Percentiles rank a stretch among this genome's conserved stretches.
phyloP scores from a whole-genome alignment of 2,329 filamentous ascomycete genomes.

The Fusarium luffae region DNA sequence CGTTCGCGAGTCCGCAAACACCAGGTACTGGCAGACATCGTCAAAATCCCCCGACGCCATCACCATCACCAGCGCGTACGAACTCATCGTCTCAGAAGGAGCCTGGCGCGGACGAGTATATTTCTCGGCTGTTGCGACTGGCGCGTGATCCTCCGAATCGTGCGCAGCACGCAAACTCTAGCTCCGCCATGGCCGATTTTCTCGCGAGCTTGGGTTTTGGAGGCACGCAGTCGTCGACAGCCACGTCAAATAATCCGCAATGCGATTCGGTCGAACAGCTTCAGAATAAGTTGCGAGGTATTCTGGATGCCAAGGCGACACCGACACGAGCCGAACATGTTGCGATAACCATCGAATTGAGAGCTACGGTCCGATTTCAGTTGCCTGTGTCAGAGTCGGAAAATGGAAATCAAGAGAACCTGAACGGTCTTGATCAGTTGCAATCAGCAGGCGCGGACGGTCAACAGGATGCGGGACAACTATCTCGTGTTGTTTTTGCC shows the following conservation, averaged over 20 bases:
- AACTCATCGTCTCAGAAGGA: slow-evolving; percentile 30
- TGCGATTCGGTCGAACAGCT: slow-evolving; percentile 58
- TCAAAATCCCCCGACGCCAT: neutral
- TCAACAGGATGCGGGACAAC: slow-evolving; percentile 30
- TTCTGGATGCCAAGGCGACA: slow-evolving; percentile 57
- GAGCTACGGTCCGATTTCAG: slow-evolving; percentile 57
- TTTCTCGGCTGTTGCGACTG: slow-evolving; percentile 31
- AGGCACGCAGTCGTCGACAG: slow-evolving; percentile 35
- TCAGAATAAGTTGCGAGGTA: slow-evolving; percentile 55
- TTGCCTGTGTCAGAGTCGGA: slow-evolving; percentile 54
- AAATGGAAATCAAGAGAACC: slow-evolving; percentile 48
- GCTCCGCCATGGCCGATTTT: slow-evolving; percentile 52
- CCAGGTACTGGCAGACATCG: neutral
- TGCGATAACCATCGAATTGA: slow-evolving; percentile 59
- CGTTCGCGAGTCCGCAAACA: slow-evolving; percentile 29
- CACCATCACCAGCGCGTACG: slow-evolving; percentile 8
- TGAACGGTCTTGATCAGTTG: slow-evolving; percentile 51
- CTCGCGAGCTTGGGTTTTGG: slow-evolving; percentile 52
- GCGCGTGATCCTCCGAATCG: slow-evolving; percentile 8
- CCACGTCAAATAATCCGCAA: slow-evolving; percentile 37
- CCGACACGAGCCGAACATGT: slow-evolving; percentile 63
- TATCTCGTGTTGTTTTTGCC: slow-evolving; percentile 55
- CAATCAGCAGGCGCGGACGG: slow-evolving; percentile 29
- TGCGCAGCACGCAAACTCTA: slow-evolving; percentile 4
- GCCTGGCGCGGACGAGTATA: slow-evolving; percentile 27